phyloP scores from a whole-genome alignment of 2,329 filamentous ascomycete genomes.

The Dactylellina haptotyla region DNA sequence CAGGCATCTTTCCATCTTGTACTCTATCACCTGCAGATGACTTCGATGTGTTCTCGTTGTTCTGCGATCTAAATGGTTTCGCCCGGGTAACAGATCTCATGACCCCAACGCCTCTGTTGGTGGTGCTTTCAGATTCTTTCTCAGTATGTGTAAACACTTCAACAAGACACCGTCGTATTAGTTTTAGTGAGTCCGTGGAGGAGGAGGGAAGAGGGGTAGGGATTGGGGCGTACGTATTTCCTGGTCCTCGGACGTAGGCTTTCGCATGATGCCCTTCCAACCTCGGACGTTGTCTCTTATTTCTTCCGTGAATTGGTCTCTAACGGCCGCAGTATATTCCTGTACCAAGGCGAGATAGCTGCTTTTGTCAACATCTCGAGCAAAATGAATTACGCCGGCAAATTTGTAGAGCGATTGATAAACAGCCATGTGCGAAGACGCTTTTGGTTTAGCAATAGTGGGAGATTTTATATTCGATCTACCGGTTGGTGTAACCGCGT shows the following conservation, averaged over 20 bases:
- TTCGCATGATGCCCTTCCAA: constrained; percentile 83
- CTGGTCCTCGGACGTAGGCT: constrained; percentile 78
- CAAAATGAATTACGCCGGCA: constrained; percentile 85
- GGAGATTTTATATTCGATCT: constrained; percentile 72
- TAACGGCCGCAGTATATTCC: constrained; percentile 64
- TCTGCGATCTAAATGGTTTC: constrained; percentile 76
- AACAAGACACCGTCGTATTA: not conserved
- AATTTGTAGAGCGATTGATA: constrained; percentile 77
- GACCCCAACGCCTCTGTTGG: constrained; percentile 85
- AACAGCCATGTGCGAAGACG: constrained; percentile 31
- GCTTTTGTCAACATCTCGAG: constrained; percentile 80
- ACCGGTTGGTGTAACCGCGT: constrained; percentile 71
- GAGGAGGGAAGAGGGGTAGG: too few relatives aligned
- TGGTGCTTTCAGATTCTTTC: constrained; percentile 81
- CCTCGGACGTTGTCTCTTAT: constrained; percentile 79
- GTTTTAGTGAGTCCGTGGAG: too few relatives aligned
- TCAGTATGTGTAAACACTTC: constrained; percentile 85
- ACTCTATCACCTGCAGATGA: constrained; percentile 68
- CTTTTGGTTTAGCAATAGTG: constrained; percentile 56
- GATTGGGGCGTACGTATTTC: constrained; percentile 68
- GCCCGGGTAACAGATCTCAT: constrained; percentile 91
- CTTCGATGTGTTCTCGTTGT: constrained; percentile 68
- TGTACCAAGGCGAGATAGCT: constrained; percentile 66
- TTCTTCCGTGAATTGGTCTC: constrained; percentile 80
- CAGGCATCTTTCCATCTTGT: constrained; percentile 65